Conservation (phyloP, 768 basidiomycete genomes). For the Kwoniella europaea region DNA sequence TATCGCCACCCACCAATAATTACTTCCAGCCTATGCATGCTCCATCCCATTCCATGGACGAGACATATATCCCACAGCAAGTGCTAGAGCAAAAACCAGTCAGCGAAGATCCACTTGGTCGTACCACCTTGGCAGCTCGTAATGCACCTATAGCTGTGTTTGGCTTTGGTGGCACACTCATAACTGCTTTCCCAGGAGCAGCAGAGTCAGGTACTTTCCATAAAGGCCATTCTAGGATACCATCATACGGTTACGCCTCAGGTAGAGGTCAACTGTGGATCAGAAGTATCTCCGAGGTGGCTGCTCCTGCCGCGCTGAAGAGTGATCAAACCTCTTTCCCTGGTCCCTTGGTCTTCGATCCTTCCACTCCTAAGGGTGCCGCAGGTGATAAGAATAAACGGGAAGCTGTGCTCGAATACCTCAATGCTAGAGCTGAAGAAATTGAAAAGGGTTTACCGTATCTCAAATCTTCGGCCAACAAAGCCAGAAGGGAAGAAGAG, state of each 20-base stretch:
- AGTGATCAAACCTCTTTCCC: constrained; percentile 67
- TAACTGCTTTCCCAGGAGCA: constrained; percentile 83
- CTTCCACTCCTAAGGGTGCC: constrained; percentile 68
- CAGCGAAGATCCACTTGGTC: constrained; percentile 47
- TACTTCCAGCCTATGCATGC: constrained; percentile 46
- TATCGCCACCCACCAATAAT: constrained; percentile 39
- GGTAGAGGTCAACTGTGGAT: constrained; percentile 64
- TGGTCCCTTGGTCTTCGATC: constrained; percentile 82
- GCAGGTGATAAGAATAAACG: constrained; percentile 78
- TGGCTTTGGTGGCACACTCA: constrained; percentile 89
- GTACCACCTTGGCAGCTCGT: constrained; percentile 39
- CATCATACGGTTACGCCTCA: constrained; percentile 52
- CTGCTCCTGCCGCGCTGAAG: constrained; percentile 68
- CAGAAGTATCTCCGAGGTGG: constrained; percentile 69
- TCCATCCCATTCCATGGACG: constrained; percentile 19
- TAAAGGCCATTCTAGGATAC: constrained; percentile 35
- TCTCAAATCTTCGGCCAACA: constrained; percentile 61
- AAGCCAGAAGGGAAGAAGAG: constrained; percentile 68
- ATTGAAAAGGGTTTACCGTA: constrained; percentile 78
- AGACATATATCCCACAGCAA: constrained; percentile 48
- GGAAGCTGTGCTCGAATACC: constrained; percentile 73
- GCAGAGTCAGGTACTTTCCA: constrained; percentile 75
- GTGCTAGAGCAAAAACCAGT: constrained; percentile 50
- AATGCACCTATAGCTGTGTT: constrained; percentile 79
- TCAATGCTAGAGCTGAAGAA: constrained; percentile 76